Base-by-base conservation (phyloP, 2,329 filamentous ascomycete species). In the Talaromyces sp. region DNA sequence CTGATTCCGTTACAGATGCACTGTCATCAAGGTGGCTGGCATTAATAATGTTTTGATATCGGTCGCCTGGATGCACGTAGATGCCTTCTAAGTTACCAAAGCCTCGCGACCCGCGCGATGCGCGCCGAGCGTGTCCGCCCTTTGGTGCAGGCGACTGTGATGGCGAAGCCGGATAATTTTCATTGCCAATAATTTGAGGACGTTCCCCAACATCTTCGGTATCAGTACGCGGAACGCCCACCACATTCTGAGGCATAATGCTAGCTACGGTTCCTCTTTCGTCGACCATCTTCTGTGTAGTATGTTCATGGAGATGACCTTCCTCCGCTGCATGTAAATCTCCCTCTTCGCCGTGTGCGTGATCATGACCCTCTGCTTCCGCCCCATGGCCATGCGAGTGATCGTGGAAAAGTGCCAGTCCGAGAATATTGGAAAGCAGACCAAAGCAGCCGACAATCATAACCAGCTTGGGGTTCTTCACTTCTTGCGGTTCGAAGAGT, bases 41-140 rank as follows among this genome's bases (percentile, higher is more conserved):
- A 43, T 89, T 89, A 69, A 98, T 96, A 70, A 99, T 97, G 64
- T 94, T 92, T 75, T 96, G 91, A 69, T 95, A 85, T 82, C 98
- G 93, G 68, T 90, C 94, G 27, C 92, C 90, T 2, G 95, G 95
- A 74, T 97, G 91, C 61, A 96, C 91, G 74, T 89, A 91, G 70
- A 96, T 86, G 62, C 88, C 85, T 31, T 89, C 90, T 63, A 93
- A 86, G 39, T 79, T 83, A 14, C 81, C 80, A 66, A 84, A 83
- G 52, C 79, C 78, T 61, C 84, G 81, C 35, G 81, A 77, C 24
- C 75, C 72, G 37, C 76, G 74, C 6, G 73, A 70, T 61, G 69
- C 70, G 54, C 74, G 74, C 41, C 65, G 68, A 63, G 69, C 72
- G 14, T 69, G 45, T 35, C 71, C 73, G 63, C 71, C 73, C 61